A percentile compares a stretch with the other conserved stretches of the same genome.
These are phyloP conservation scores for Botryotinia calthae DNA, from an alignment of 2,329 filamentous ascomycete genomes.

Conservation along the genomic window DNA sequence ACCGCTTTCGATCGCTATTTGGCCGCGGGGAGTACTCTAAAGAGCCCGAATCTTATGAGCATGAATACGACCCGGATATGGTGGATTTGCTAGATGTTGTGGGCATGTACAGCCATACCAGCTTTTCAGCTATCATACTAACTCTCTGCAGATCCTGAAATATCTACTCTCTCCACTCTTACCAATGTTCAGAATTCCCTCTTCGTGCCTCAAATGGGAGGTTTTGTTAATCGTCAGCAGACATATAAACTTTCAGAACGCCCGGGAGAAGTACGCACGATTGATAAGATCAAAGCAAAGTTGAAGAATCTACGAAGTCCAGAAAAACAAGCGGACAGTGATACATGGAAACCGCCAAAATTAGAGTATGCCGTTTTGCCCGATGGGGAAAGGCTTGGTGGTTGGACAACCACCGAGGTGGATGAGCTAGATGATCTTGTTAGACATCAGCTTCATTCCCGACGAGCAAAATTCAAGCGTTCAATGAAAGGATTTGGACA, in stretches of 20 bases:
- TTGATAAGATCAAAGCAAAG: conserved; percentile 30
- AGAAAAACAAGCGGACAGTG: conserved; percentile 21
- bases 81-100: conserved; percentile 69
- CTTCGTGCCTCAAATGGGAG: conserved; percentile 75
- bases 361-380: conserved; percentile 69
- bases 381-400: conserved; percentile 66
- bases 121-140: conserved; percentile 22
- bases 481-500: conserved; percentile 75
- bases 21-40: conserved; percentile 14
- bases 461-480: conserved; percentile 74
- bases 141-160: conserved; percentile 66
- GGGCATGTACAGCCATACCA: conserved; percentile 45
- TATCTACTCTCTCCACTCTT: conserved; percentile 76
- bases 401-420: conserved; percentile 74
- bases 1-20: conserved; percentile 28
- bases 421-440: conserved; percentile 79
- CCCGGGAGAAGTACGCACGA: conserved; percentile 25
- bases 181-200: conserved; percentile 89
- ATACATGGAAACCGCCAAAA: conserved; percentile 28
- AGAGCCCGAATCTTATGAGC: conserved; percentile 21
- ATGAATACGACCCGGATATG: conserved; percentile 58
- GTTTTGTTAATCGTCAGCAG: conserved; percentile 65
- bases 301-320: conserved; percentile 26
- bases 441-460: conserved; percentile 82
- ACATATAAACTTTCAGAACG: conserved; percentile 28